phyloP scores from a whole-genome alignment of 208 protist species.

The Wallacemonas collosoma region DNA sequence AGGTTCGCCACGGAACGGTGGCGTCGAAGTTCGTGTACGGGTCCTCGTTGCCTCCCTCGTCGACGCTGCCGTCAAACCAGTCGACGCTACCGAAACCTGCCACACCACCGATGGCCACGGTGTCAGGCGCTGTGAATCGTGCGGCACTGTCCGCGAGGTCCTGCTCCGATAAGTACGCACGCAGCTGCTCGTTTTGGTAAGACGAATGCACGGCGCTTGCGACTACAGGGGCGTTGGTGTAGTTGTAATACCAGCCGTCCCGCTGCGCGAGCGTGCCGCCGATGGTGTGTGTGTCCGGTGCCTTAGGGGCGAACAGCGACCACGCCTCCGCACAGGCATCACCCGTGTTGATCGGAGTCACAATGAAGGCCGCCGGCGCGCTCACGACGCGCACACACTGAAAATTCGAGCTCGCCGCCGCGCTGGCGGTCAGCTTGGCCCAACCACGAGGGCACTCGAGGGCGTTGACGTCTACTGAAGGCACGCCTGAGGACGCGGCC shows the following conservation, averaged over 20 bases:
- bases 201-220: slow-evolving; percentile 31
- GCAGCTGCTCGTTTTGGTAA: slow-evolving; percentile 31
- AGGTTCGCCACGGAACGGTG: slow-evolving; percentile 29
- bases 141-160: not conserved
- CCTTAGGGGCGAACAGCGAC: slow-evolving; percentile 15
- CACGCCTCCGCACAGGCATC: slow-evolving; percentile 25
- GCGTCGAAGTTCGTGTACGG: slow-evolving; percentile 49
- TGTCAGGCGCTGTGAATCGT: slow-evolving; percentile 1
- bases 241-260: slow-evolving; percentile 21
- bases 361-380: slow-evolving; percentile 4
- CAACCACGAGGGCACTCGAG: slow-evolving; percentile 21
- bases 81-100: slow-evolving; percentile 34
- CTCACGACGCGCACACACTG: slow-evolving; percentile 16
- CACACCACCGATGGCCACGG: slow-evolving; percentile 29
- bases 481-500: not conserved
- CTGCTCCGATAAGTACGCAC: slow-evolving; percentile 13
- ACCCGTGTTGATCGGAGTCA: slow-evolving; percentile 16
- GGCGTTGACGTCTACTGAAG: not conserved
- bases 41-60: slow-evolving; percentile 12
- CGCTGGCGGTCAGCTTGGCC: slow-evolving; percentile 14
- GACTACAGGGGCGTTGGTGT: slow-evolving; percentile 18
- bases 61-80: slow-evolving; percentile 30
- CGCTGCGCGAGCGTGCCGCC: not conserved
- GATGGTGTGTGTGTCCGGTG: slow-evolving; percentile 4
- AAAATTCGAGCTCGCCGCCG: slow-evolving; percentile 3